A percentile compares a stretch with the other conserved stretches of the same genome.
These are phyloP conservation scores for Orbilia quercus DNA, from an alignment of 2,329 filamentous ascomycete species.

Conservation along the genomic window DNA sequence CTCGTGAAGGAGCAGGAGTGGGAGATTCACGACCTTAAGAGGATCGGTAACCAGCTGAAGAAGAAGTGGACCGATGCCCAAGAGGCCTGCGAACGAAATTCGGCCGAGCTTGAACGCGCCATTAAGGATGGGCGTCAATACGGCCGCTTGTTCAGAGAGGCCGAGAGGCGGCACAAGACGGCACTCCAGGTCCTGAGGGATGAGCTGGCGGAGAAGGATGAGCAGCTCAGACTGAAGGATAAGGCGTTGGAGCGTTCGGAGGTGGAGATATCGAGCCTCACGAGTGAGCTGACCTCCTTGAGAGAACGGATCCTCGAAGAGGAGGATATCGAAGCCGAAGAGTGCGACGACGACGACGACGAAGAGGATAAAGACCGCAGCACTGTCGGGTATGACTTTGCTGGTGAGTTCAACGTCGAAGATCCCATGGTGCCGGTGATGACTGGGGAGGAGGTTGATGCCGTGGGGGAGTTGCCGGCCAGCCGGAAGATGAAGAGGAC, in stretches of 20 bases:
- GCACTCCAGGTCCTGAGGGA: background rate
- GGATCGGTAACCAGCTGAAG: too few relatives aligned
- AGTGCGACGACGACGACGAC: background rate
- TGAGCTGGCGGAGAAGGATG: background rate
- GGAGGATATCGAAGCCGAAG: too few relatives aligned
- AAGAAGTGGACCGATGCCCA: background rate
- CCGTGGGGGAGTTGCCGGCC: conserved; percentile 10
- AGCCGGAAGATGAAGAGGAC: background rate
- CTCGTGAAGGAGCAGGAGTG: too few relatives aligned
- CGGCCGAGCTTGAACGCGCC: conserved; percentile 1
- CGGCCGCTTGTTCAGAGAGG: background rate
- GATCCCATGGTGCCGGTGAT: conserved; percentile 11
- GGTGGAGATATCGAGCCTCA: background rate
- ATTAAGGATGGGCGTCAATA: background rate
- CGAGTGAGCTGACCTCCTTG: too few relatives aligned
- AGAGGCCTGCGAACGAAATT: background rate
- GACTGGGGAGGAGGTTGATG: background rate
- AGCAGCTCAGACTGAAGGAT: background rate
- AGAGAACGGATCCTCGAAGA: too few relatives aligned
- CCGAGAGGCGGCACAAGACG: background rate
- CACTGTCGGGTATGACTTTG: conserved; percentile 9
- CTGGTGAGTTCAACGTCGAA: background rate
- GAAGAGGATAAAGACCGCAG: too few relatives aligned
- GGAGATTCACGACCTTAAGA: too few relatives aligned
- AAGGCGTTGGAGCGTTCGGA: background rate